Evolutionary conservation across 352 stramenopile species (phyloP).

Genomic region (Phytophthora palmivora): DNA sequence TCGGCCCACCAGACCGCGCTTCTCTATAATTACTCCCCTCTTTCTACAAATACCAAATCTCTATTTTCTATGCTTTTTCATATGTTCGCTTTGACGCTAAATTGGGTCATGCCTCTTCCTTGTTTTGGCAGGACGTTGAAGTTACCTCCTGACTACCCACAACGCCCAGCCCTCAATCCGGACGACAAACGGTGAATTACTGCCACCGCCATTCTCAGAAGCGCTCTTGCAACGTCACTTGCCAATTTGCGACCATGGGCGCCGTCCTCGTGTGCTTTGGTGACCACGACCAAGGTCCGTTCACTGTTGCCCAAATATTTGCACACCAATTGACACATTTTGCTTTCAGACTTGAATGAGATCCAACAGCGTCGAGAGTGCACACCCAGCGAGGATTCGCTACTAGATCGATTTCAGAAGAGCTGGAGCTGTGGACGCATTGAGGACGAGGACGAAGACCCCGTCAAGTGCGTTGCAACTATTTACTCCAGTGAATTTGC

Average conservation of each 20-base stretch:
- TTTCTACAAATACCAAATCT: background rate
- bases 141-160: constrained; percentile 23
- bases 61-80: constrained; percentile 3
- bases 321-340: background rate
- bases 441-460: constrained; percentile 35
- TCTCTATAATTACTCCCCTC: no score
- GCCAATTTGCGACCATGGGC: constrained; percentile 50
- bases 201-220: constrained; percentile 21
- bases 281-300: constrained; percentile 22
- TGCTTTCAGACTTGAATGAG: constrained; percentile 13
- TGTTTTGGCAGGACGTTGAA: constrained; percentile 34
- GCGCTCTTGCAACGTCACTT: constrained; percentile 13
- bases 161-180: constrained; percentile 32
- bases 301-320: background rate
- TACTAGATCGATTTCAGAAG: constrained; percentile 64
- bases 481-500: background rate
- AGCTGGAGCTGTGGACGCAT: constrained; percentile 47
- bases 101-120: constrained; percentile 11
- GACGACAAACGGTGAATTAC: constrained; percentile 10
- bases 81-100: background rate
- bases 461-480: constrained; percentile 29
- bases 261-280: constrained; percentile 66
- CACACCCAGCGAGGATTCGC: constrained; percentile 36
- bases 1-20: no score
- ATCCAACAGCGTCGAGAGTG: constrained; percentile 15